Percentiles rank a stretch among this genome's conserved stretches.
Evolutionary conservation across 768 basidiomycete species (phyloP).

Genomic region (Tylopilus sp.): DNA sequence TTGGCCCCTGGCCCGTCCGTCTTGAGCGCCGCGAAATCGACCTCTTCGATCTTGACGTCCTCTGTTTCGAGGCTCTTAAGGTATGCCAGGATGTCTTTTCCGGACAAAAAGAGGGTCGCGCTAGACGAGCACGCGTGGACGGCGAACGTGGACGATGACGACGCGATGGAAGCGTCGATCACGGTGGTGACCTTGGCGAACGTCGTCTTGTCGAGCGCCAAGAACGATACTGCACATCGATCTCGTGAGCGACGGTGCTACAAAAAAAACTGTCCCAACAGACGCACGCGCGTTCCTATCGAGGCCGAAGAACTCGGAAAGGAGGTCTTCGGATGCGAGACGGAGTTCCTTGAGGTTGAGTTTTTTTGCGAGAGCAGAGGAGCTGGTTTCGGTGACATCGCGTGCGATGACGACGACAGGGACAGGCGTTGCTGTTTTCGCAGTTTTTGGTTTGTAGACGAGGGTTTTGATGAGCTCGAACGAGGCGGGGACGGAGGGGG

Average conservation of each 20-base stretch:
- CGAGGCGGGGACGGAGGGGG: slow-evolving; percentile 46
- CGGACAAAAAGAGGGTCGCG: slow-evolving; percentile 74
- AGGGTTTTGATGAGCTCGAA: slow-evolving; percentile 84
- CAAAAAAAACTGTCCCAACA: too few relatives aligned
- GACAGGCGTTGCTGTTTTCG: slow-evolving; percentile 80
- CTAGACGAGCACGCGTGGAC: slow-evolving; percentile 71
- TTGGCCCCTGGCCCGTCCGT: slow-evolving; percentile 37
- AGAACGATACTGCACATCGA: slow-evolving; percentile 63
- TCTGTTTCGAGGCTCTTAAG: slow-evolving; percentile 68
- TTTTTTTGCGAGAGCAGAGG: slow-evolving; percentile 72
- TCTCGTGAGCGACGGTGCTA: background rate
- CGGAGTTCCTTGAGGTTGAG: slow-evolving; percentile 85
- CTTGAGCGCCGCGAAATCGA: slow-evolving; percentile 66
- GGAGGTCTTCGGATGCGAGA: slow-evolving; percentile 80
- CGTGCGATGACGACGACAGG: slow-evolving; percentile 86
- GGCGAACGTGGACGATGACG: slow-evolving; percentile 61
- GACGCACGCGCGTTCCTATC: slow-evolving; percentile 84
- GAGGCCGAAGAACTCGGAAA: slow-evolving; percentile 78
- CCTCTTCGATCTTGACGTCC: slow-evolving; percentile 59
- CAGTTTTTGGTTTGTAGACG: slow-evolving; percentile 94
- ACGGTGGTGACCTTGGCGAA: slow-evolving; percentile 74
- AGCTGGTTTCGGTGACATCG: slow-evolving; percentile 81
- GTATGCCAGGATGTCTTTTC: slow-evolving; percentile 70
- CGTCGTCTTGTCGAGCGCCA: slow-evolving; percentile 61
- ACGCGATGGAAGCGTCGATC: slow-evolving; percentile 75